These are phyloP conservation scores for Pelagomonas calceolata DNA, from an alignment of 108 stramenopile genomes.

Conservation along the genomic window DNA sequence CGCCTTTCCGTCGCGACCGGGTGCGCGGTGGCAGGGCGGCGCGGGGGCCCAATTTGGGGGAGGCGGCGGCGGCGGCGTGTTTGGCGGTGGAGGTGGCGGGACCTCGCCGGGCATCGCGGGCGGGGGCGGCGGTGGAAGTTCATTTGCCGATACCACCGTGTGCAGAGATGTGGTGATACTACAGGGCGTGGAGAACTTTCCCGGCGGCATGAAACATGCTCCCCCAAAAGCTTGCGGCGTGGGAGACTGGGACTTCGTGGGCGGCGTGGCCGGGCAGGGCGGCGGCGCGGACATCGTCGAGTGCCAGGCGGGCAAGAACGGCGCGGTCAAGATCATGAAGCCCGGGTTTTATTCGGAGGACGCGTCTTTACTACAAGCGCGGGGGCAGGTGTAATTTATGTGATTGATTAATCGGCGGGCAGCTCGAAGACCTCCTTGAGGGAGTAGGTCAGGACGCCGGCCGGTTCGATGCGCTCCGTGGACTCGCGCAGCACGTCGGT, in stretches of 20 bases:
- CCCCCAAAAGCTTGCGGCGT: conserved; percentile 23
- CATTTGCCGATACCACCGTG: conserved; percentile 20
- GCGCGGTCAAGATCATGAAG: background rate
- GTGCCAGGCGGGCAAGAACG: background rate
- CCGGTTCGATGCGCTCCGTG: too few relatives aligned
- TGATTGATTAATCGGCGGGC: too few relatives aligned
- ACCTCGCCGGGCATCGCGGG: conserved; percentile 45
- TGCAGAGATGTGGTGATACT: conserved; percentile 21
- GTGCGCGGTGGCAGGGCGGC: conserved; percentile 39
- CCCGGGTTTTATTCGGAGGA: background rate
- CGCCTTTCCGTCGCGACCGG: conserved; percentile 25
- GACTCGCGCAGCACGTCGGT: too few relatives aligned
- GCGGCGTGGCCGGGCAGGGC: conserved; percentile 33
- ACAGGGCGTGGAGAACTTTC: conserved; percentile 22
- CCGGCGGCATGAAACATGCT: conserved; percentile 30
- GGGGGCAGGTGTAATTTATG: too few relatives aligned
- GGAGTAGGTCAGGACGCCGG: too few relatives aligned
- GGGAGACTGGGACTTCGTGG: conserved; percentile 36
- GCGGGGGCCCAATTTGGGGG: conserved; percentile 45
- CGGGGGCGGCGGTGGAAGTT: conserved; percentile 44
- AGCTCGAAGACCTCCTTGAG: too few relatives aligned
- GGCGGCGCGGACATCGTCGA: conserved; percentile 13
- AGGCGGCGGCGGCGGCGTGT: conserved; percentile 43
- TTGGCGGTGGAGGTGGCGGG: conserved; percentile 49
- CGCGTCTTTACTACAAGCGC: background rate